Evolutionary conservation across 148 eudicot genomes (phyloP).

Genomic region (Chenopodium suecicum): DNA sequence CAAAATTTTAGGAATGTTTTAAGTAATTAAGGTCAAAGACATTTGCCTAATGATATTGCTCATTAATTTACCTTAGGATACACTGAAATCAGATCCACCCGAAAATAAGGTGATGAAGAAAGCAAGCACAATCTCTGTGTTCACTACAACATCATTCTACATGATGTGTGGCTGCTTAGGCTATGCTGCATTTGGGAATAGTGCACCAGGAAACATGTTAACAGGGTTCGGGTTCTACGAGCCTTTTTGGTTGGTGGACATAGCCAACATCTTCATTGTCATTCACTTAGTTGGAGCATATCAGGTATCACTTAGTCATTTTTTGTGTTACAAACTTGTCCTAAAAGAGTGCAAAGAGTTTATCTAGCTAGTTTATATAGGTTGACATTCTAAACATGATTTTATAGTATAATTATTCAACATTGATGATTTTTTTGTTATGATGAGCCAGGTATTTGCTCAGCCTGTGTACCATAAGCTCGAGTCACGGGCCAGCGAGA

Average conservation of each 20-base stretch:
- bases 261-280: conserved; percentile 67
- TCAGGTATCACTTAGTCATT: conserved; percentile 41
- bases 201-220: conserved; percentile 72
- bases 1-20: neutral
- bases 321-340: neutral
- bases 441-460: conserved; percentile 34
- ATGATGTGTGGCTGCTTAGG: conserved; percentile 78
- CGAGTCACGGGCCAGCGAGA: conserved; percentile 28
- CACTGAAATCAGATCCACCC: conserved; percentile 53
- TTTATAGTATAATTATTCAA: too few species aligned
- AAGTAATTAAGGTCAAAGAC: neutral
- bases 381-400: too few species aligned
- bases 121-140: conserved; percentile 46
- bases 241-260: conserved; percentile 67
- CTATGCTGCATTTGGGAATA: conserved; percentile 73
- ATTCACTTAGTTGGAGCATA: conserved; percentile 68
- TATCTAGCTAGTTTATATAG: too few species aligned
- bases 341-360: too few species aligned
- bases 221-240: conserved; percentile 78
- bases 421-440: too few species aligned
- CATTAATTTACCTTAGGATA: conserved; percentile 41
- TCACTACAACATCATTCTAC: conserved; percentile 56
- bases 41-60: neutral
- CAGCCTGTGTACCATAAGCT: conserved; percentile 38
- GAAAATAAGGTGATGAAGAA: conserved; percentile 73